phyloP scores from a whole-genome alignment of 2,329 filamentous ascomycete genomes.

The Ceratocystis colombiana region DNA sequence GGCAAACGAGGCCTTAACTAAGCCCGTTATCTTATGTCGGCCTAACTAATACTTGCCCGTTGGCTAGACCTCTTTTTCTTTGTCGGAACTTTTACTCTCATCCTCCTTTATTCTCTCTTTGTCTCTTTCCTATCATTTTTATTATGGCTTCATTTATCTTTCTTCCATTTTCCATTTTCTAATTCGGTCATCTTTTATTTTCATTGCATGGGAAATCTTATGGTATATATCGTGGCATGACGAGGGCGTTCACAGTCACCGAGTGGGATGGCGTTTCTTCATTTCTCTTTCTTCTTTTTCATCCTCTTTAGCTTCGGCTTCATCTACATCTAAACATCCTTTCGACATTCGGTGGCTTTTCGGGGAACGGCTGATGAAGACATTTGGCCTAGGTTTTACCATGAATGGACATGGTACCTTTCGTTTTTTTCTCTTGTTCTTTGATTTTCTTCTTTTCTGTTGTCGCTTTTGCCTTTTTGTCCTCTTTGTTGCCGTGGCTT shows the following conservation, averaged over 20 bases:
- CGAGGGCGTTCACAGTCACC: constrained; percentile 20
- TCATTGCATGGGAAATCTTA: background rate
- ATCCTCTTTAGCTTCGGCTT: background rate
- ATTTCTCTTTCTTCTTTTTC: constrained; percentile 8
- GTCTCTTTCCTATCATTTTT: too few relatives aligned
- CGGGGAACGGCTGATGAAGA: constrained; percentile 20
- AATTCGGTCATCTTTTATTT: constrained; percentile 15
- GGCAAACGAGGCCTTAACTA: background rate
- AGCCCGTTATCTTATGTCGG: background rate
- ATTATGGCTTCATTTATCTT: background rate
- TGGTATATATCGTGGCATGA: constrained; percentile 20
- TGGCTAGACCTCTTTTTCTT: background rate
- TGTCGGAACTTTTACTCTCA: background rate
- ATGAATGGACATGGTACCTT: constrained; percentile 23
- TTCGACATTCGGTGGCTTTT: constrained; percentile 12
- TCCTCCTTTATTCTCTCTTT: background rate
- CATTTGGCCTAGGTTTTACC: constrained; percentile 23
- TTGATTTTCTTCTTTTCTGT: background rate
- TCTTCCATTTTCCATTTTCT: background rate
- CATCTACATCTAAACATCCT: constrained; percentile 11
- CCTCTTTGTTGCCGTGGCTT: background rate
- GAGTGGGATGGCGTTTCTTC: constrained; percentile 12
- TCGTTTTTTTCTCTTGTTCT: constrained; percentile 13
- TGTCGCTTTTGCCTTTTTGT: background rate
- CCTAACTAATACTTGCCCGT: background rate